Percentiles rank a stretch among this genome's conserved stretches.
Conservation (phyloP, 73 alveolate species). For the Tetrahymena borealis region DNA sequence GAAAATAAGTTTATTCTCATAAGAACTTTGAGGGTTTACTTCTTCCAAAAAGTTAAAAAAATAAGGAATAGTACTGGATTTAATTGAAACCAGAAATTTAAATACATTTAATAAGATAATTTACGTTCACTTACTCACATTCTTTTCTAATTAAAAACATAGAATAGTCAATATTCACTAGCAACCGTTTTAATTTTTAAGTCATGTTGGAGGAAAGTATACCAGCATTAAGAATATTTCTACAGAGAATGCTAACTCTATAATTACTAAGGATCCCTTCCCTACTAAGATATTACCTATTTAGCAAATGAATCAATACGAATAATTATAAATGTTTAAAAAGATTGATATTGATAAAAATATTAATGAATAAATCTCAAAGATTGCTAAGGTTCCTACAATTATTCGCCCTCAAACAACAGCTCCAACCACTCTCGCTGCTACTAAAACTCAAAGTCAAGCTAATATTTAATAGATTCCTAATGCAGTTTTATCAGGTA, state of each 20-base stretch:
- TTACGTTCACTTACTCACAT: too few relatives aligned
- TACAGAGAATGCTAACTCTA: background rate
- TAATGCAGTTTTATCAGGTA: background rate
- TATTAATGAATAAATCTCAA: background rate
- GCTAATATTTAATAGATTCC: background rate
- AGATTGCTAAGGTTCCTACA: background rate
- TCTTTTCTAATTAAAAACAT: too few relatives aligned
- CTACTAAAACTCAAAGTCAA: background rate
- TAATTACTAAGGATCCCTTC: background rate
- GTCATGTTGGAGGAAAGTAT: background rate
- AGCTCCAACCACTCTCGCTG: background rate
- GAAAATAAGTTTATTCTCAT: too few relatives aligned
- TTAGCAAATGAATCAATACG: background rate
- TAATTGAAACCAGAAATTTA: too few relatives aligned
- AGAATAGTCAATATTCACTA: background rate
- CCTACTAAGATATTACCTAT: background rate
- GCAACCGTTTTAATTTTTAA: background rate
- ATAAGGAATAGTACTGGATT: too few relatives aligned
- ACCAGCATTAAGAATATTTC: background rate
- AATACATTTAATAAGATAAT: too few relatives aligned
- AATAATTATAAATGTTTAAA: background rate
- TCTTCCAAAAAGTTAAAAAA: too few relatives aligned
- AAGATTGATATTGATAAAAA: background rate
- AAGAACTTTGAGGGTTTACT: too few relatives aligned
- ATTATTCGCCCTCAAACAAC: background rate